phyloP scores from a whole-genome alignment of 257 asterid genomes.

The Rubia yunnanensis region DNA sequence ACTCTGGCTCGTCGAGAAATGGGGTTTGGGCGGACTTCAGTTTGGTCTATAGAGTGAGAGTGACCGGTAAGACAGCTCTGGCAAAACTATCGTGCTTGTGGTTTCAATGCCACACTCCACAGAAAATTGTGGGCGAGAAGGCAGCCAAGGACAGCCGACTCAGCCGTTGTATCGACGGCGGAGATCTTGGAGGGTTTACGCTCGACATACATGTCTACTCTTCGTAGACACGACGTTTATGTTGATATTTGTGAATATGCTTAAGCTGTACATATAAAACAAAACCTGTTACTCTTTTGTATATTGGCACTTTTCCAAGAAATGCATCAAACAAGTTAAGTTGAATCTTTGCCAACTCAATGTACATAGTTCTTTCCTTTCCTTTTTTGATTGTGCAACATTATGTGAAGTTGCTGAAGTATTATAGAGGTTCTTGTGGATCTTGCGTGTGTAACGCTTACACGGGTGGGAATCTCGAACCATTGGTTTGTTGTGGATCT shows the following conservation, averaged over 20 bases:
- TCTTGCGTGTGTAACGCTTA: neutral
- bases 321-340: neutral
- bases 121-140: conserved; percentile 22
- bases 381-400: too few relatives aligned
- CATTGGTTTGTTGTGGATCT: neutral
- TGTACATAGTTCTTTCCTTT: neutral
- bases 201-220: conserved; percentile 39
- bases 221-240: conserved; percentile 2
- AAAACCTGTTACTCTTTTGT: neutral
- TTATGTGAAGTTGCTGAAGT: too few relatives aligned
- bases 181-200: conserved; percentile 21
- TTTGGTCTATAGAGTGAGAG: conserved; percentile 40
- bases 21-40: conserved; percentile 37
- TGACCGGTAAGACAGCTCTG: conserved; percentile 46
- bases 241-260: conserved; percentile 10
- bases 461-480: neutral
- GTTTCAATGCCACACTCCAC: conserved; percentile 26
- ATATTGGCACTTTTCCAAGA: neutral
- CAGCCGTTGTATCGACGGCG: conserved; percentile 12
- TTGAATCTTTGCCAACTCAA: neutral
- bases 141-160: conserved; percentile 5
- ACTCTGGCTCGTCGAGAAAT: conserved; percentile 19
- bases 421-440: neutral
- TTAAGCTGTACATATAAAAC: neutral
- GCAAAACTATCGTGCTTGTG: conserved; percentile 43